Base-by-base conservation (phyloP, 495 filamentous ascomycete species). In the Emericellopsis terricola region DNA sequence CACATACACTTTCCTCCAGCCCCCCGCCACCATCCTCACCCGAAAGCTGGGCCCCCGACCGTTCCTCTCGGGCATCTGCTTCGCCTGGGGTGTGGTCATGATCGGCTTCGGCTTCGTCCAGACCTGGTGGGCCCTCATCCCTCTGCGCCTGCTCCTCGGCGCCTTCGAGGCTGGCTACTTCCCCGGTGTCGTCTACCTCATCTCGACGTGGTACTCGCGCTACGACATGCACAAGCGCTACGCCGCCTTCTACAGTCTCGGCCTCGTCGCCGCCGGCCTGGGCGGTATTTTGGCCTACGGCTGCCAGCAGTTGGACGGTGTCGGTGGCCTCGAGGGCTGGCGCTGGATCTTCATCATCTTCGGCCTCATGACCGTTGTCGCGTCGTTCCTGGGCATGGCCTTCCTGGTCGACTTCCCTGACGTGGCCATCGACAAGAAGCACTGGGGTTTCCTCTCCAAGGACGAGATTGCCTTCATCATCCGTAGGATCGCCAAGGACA, bases 121-220 rank as follows among this genome's bases (percentile, higher is more conserved):
- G 4, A 55, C 49, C 2, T 64, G 64, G 0, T 49, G 59, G 27
- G 47, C 61, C n/a, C 68, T 81, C 40, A 73, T 71, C 61, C 69
- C 64, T 1, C 72, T 81, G 39, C 68, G 76, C 3, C 78, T 81
- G 57, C 74, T 81, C 44, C 64, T 72, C 43, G 75, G 69, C n/a
- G 45, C 76, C 8, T 58, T 59, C 21, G 73, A 80, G 48, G 53
- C 67, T 0, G 65, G 52, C 34, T 73, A 65, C 8, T 79, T 76
- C 30, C 63, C 68, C 4, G 73, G 76, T 11, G 75, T 66, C 0
- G 71, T 75, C 24, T 77, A 75, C 41, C 68, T 81, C 43, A 53
- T 79, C 2, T 73, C 73, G 2, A 63, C 63, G 0, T 81, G 75
- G 74, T 81, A 81, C 39, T 76, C 63, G 3, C 59, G 68, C 37